Evolutionary conservation across 1,139 yeast genomes (phyloP).

Genomic region (Martiniozyma asiatica): DNA sequence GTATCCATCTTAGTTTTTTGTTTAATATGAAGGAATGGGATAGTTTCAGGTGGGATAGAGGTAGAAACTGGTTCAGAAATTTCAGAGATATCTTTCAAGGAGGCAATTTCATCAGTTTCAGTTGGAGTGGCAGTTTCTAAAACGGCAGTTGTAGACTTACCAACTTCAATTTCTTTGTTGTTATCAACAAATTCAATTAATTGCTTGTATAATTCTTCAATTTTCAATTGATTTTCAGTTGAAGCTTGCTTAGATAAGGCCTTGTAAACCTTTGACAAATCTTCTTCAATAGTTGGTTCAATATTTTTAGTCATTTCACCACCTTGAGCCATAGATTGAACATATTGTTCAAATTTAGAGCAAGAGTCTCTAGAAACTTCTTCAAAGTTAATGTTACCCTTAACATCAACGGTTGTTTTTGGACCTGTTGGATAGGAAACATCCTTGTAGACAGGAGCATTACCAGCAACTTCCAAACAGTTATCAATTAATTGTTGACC

Average conservation of each 20-base stretch:
- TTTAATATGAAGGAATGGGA: constrained; percentile 91
- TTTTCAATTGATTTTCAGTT: constrained; percentile 54
- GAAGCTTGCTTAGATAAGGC: constrained; percentile 66
- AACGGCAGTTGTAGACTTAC: constrained; percentile 32
- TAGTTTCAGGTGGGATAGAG: constrained; percentile 67
- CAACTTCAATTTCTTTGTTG: constrained; percentile 50
- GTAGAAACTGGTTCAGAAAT: constrained; percentile 66
- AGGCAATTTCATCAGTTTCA: constrained; percentile 68
- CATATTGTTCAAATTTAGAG: constrained; percentile 91
- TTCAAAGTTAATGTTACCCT: constrained; percentile 75
- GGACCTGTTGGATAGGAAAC: constrained; percentile 94
- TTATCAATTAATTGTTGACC: constrained; percentile 92
- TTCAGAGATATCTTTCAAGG: constrained; percentile 62
- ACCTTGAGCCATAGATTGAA: constrained; percentile 93
- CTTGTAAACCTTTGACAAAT: constrained; percentile 72
- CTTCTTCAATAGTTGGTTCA: constrained; percentile 73
- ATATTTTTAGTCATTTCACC: constrained; percentile 62
- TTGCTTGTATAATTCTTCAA: constrained; percentile 71
- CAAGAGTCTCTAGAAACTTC: constrained; percentile 86
- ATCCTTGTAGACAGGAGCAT: constrained; percentile 87
- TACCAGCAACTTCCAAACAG: constrained; percentile 73
- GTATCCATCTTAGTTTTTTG: constrained; percentile 56
- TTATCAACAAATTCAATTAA: constrained; percentile 62
- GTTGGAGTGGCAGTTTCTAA: constrained; percentile 33
- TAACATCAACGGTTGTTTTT: constrained; percentile 73